These are phyloP conservation scores for Aspergillus brunneoviolaceus DNA, from an alignment of 2,329 filamentous ascomycete species.

Conservation along the genomic window DNA sequence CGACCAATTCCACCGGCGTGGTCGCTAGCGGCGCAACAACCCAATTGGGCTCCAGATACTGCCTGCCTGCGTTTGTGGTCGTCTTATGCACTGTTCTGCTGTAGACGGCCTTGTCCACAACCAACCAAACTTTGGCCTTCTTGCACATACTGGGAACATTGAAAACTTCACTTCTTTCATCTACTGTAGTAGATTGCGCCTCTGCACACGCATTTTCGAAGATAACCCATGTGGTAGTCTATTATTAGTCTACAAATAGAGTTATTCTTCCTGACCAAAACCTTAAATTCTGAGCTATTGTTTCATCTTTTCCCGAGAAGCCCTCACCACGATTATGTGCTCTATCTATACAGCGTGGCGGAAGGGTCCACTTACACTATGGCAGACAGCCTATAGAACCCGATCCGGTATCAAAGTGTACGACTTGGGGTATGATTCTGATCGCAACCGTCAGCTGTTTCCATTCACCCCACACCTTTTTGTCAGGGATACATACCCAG, in stretches of 20 bases:
- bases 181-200: background rate
- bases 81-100: background rate
- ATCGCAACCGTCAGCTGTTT: background rate
- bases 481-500: slow-evolving; percentile 24
- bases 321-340: too few relatives aligned
- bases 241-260: background rate
- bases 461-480: background rate
- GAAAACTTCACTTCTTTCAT: background rate
- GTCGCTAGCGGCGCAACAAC: slow-evolving; percentile 10
- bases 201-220: background rate
- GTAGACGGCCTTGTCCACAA: background rate
- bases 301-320: background rate
- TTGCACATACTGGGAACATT: background rate
- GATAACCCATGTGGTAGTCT: background rate
- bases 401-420: slow-evolving; percentile 41
- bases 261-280: background rate
- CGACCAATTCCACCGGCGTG: slow-evolving; percentile 5
- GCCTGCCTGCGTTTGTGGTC: slow-evolving; percentile 18
- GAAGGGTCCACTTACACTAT: background rate
- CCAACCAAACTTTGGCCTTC: background rate
- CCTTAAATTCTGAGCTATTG: background rate
- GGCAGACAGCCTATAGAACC: slow-evolving; percentile 14
- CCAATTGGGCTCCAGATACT: slow-evolving; percentile 8
- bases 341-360: slow-evolving; percentile 1
- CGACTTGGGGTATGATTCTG: slow-evolving; percentile 46